Percentiles rank a stretch among this genome's conserved stretches.
phyloP scores from a whole-genome alignment of 2,329 filamentous ascomycete species.

The Xylariaceae sp. region DNA sequence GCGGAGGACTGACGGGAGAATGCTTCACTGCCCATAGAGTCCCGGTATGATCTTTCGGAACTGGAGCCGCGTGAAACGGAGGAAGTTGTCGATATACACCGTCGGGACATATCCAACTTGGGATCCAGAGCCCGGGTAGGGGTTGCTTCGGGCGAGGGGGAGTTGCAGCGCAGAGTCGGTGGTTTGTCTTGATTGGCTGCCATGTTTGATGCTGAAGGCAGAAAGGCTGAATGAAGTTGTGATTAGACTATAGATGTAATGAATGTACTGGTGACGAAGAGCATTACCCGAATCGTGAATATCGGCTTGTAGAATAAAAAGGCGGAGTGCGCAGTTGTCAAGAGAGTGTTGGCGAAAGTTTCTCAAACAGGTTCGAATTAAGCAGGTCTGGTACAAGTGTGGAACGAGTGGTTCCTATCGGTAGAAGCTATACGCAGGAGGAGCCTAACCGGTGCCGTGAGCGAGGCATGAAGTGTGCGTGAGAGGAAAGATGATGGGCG shows the following conservation, averaged over 20 bases:
- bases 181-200: slow-evolving; percentile 40
- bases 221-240: neutral
- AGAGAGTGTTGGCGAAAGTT: slow-evolving; percentile 20
- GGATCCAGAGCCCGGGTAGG: slow-evolving; percentile 66
- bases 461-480: slow-evolving; percentile 16
- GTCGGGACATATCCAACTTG: slow-evolving; percentile 57
- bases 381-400: slow-evolving; percentile 9
- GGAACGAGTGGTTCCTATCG: slow-evolving; percentile 8
- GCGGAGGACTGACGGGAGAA: slow-evolving; percentile 67
- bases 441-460: slow-evolving; percentile 7
- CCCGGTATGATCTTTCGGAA: slow-evolving; percentile 51
- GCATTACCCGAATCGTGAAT: slow-evolving; percentile 5
- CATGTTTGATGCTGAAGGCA: slow-evolving; percentile 34
- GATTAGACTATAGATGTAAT: slow-evolving; percentile 4
- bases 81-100: slow-evolving; percentile 65
- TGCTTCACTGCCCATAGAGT: slow-evolving; percentile 59
- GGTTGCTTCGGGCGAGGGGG: slow-evolving; percentile 65
- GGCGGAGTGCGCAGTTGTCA: slow-evolving; percentile 11
- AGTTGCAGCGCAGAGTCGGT: slow-evolving; percentile 53
- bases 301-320: slow-evolving; percentile 4
- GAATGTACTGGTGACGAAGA: neutral
- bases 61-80: slow-evolving; percentile 61
- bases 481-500: slow-evolving; percentile 1
- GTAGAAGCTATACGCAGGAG: neutral
- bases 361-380: slow-evolving; percentile 30